Evolutionary conservation across 202 grass and related monocot genomes (phyloP).

Genomic region (Dendrocalamus latiflorus): DNA sequence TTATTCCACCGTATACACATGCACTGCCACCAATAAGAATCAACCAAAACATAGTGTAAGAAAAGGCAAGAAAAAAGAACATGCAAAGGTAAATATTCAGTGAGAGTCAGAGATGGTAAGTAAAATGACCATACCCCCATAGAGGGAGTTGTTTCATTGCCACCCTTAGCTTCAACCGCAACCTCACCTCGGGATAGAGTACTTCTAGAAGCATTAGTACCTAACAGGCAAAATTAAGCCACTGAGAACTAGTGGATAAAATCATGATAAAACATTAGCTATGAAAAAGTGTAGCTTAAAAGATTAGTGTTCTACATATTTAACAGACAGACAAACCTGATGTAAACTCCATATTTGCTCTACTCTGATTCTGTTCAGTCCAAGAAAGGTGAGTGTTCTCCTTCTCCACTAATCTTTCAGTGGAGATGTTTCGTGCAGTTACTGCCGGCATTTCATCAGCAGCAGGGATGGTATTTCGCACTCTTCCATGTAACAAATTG

Average conservation of each 20-base stretch:
- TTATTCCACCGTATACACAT: neutral
- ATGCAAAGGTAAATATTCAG: neutral
- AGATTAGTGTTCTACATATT: neutral
- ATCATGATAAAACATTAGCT: neutral
- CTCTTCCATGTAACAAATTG: conserved; percentile 14
- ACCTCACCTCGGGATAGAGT: conserved; percentile 23
- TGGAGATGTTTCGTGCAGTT: conserved; percentile 16
- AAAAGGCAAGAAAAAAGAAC: neutral
- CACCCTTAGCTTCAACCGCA: conserved; percentile 13
- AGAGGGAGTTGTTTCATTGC: conserved; percentile 27
- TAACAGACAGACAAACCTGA: conserved; percentile 32
- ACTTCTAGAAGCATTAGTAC: conserved; percentile 19
- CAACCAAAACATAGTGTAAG: neutral
- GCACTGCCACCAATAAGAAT: neutral
- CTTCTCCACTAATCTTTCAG: conserved; percentile 24
- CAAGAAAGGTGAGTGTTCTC: conserved; percentile 16
- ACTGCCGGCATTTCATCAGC: conserved; percentile 20
- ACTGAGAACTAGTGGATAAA: conserved; percentile 31
- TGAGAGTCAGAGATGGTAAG: neutral
- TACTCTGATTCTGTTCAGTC: conserved; percentile 28
- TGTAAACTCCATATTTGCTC: conserved; percentile 29
- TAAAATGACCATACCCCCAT: conserved; percentile 36
- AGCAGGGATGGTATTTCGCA: conserved; percentile 7
- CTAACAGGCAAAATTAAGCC: conserved; percentile 21
- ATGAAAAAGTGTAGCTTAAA: neutral